phyloP scores from a whole-genome alignment of 2,329 filamentous ascomycete species.

The Cylindrodendrum hubeiense region DNA sequence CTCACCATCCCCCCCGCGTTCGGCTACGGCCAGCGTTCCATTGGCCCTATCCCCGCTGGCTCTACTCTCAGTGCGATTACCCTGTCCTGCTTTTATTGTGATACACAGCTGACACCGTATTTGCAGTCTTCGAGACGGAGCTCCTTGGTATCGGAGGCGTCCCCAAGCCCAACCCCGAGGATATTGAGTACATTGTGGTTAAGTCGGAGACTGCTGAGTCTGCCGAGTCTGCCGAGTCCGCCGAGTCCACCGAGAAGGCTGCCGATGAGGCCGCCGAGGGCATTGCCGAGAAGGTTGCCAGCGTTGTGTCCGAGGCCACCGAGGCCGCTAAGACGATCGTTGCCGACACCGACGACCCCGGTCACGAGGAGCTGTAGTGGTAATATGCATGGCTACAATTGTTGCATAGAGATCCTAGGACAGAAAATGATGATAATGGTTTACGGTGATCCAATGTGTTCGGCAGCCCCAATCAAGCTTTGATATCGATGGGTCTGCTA shows the following conservation, averaged over 20 bases:
- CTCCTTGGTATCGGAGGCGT: slow-evolving; percentile 87
- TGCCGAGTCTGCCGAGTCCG: too few species aligned
- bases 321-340: slow-evolving; percentile 65
- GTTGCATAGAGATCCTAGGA: slow-evolving; percentile 21
- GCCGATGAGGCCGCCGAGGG: slow-evolving; percentile 54
- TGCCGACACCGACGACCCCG: slow-evolving; percentile 66
- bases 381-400: slow-evolving; percentile 15
- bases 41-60: slow-evolving; percentile 86
- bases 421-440: slow-evolving; percentile 6
- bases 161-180: slow-evolving; percentile 54
- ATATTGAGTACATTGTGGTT: slow-evolving; percentile 44
- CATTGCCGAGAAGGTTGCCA: slow-evolving; percentile 60
- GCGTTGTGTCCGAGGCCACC: slow-evolving; percentile 60
- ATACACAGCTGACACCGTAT: slow-evolving; percentile 27
- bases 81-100: slow-evolving; percentile 19
- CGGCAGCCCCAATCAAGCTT: not conserved
- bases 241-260: slow-evolving; percentile 53
- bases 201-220: slow-evolving; percentile 43
- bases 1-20: slow-evolving; percentile 90
- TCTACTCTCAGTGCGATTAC: slow-evolving; percentile 76
- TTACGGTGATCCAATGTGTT: slow-evolving; percentile 14
- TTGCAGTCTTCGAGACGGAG: slow-evolving; percentile 88
- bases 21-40: slow-evolving; percentile 81
- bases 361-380: slow-evolving; percentile 71
- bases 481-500: not conserved